Percentiles rank a stretch among this genome's conserved stretches.
phyloP scores from a whole-genome alignment of 805 yeast genomes.

The Grigorovia humatica region DNA sequence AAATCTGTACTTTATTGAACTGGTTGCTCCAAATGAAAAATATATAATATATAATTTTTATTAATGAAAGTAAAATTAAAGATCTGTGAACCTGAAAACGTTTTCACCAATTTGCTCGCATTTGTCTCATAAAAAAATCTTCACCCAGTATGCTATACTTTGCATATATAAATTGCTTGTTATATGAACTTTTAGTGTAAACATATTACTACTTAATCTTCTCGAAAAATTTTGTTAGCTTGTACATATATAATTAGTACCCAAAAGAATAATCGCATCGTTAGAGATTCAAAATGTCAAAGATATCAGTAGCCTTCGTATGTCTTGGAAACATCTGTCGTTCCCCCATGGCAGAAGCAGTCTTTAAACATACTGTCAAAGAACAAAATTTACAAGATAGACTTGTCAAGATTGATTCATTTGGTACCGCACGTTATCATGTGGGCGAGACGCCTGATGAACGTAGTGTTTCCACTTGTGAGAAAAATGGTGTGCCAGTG shows the following conservation, averaged over 20 bases:
- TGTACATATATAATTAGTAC: not conserved
- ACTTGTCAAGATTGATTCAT: conserved; percentile 65
- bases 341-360: conserved; percentile 97
- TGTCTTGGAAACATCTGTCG: conserved; percentile 91
- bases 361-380: conserved; percentile 57
- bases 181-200: no score
- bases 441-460: conserved; percentile 74
- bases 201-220: no score
- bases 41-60: no score
- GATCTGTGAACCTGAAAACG: not conserved
- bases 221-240: not conserved
- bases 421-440: conserved; percentile 83
- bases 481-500: conserved; percentile 61
- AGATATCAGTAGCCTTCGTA: conserved; percentile 69
- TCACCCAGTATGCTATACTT: not conserved
- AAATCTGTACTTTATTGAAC: no score
- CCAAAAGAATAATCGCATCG: conserved; percentile 9
- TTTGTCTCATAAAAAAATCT: not conserved
- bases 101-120: not conserved
- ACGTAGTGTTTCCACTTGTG: conserved; percentile 60
- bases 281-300: conserved; percentile 2
- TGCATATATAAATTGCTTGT: no score
- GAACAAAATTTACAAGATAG: conserved; percentile 31
- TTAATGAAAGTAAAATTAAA: not conserved
- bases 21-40: no score